Conservation (phyloP, 2,329 filamentous ascomycete species). For the Colletotrichum higginsianum region DNA sequence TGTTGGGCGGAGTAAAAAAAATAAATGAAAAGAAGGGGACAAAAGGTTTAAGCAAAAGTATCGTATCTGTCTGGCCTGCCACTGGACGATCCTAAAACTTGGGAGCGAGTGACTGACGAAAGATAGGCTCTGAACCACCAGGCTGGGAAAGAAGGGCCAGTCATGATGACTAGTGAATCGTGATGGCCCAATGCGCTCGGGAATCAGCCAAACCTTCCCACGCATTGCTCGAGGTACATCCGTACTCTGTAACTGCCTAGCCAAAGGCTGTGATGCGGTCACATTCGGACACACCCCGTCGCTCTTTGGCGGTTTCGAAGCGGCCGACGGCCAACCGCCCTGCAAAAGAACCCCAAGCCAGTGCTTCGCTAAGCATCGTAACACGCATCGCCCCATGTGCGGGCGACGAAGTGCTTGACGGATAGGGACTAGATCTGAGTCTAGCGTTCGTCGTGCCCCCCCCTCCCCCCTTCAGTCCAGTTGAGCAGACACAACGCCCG, state of each 20-base stretch:
- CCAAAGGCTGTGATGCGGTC: background rate
- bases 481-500: background rate
- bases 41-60: background rate
- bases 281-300: no score
- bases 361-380: constrained; percentile 30
- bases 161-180: constrained; percentile 25
- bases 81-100: constrained; percentile 5
- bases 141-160: constrained; percentile 30
- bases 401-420: constrained; percentile 35
- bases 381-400: constrained; percentile 31
- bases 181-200: constrained; percentile 8
- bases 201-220: constrained; percentile 28
- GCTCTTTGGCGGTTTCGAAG: background rate
- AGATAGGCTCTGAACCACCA: constrained; percentile 30
- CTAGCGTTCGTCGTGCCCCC: constrained; percentile 10
- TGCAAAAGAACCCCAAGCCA: constrained; percentile 24
- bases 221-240: background rate
- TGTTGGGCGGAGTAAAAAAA: background rate
- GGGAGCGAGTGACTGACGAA: background rate
- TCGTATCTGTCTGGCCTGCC: constrained; percentile 1
- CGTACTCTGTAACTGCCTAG: no score
- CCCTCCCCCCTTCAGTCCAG: background rate
- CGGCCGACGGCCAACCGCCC: background rate
- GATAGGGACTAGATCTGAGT: constrained; percentile 30
- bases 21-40: background rate